Conservation (phyloP, 495 filamentous ascomycete genomes). For the Acidiella bohemica region DNA sequence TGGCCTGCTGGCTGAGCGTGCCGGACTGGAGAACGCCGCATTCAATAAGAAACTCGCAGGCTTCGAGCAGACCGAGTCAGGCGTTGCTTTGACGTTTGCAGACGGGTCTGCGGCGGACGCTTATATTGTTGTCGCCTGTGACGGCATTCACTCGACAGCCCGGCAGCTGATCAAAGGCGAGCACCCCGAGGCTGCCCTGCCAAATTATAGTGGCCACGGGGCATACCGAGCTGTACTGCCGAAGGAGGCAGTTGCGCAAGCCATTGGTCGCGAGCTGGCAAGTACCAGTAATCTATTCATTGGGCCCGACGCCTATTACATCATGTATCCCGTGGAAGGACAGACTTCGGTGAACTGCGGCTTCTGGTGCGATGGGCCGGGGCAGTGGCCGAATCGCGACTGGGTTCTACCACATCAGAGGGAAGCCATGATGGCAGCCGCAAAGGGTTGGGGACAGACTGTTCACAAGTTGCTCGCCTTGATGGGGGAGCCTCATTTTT, state of each 20-base stretch:
- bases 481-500: no score
- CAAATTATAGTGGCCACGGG: constrained; percentile 3
- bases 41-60: constrained; percentile 15
- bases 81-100: constrained; percentile 7
- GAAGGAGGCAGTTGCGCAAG: background rate
- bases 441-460: constrained; percentile 3
- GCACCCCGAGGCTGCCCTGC: constrained; percentile 1
- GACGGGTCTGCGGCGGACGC: constrained; percentile 9
- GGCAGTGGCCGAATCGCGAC: constrained; percentile 2
- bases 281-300: constrained; percentile 3
- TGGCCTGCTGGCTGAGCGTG: constrained; percentile 5
- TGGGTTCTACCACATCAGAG: constrained; percentile 9
- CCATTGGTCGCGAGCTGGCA: constrained; percentile 7
- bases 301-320: constrained; percentile 12
- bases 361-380: constrained; percentile 3
- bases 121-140: constrained; percentile 8
- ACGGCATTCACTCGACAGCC: constrained; percentile 16
- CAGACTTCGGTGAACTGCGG: constrained; percentile 14
- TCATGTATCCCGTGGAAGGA: constrained; percentile 16
- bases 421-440: constrained; percentile 6
- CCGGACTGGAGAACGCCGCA: constrained; percentile 5
- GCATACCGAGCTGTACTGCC: constrained; percentile 13
- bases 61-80: background rate
- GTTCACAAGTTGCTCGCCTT: no score
- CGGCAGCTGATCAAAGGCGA: constrained; percentile 3